Evolutionary conservation across 1,139 yeast genomes (phyloP), one percentile per base, ranked within the genome.

Genomic region (Yamadazyma atlantica): DNA sequence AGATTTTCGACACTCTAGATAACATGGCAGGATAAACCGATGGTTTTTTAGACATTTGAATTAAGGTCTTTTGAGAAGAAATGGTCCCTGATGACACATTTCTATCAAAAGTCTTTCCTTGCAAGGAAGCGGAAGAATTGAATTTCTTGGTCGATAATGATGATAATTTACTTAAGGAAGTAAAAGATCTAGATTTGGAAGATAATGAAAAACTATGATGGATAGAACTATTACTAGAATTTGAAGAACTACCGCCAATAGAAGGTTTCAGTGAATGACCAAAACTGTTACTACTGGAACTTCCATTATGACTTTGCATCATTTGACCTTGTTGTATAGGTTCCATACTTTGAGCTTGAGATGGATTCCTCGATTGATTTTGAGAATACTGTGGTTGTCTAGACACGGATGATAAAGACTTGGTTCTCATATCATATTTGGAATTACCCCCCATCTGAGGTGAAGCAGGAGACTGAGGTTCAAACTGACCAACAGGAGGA

Each of bases 21-120:
- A 92, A 66, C 54, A 88, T 54, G 1, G 97, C 97, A 1, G 97
- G 97, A 58, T 92, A 89, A 3, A 89, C 89, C 16, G 71, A 60
- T 2, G 94, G 90, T 37, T 73, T 75, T 41, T 69, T 71, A 8
- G 75, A 57, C 9, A 75, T 60, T 29, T 43, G 50, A 12, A 44
- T 42, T 18, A 47, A 39, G 0, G 81, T 66, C 30, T 75, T 57
- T 25, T 62, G 50, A 11, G 61, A 53, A n/a, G 55, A 51, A 4
- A 64, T 36, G 0, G 71, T 64, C 3, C 62, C 55, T 15, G 54
- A 48, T 5, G 70, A 61, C 4, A 60, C 59, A 23, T 51, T 52
- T 32, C 74, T 49, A 35, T 70, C 75, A 18, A 58, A 39, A 32
- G 53, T 53, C 21, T 51, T 45, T 10, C 48, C 50, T 37, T 51